phyloP scores from a whole-genome alignment of 2,329 filamentous ascomycete species.

The Podosphaera xanthii region DNA sequence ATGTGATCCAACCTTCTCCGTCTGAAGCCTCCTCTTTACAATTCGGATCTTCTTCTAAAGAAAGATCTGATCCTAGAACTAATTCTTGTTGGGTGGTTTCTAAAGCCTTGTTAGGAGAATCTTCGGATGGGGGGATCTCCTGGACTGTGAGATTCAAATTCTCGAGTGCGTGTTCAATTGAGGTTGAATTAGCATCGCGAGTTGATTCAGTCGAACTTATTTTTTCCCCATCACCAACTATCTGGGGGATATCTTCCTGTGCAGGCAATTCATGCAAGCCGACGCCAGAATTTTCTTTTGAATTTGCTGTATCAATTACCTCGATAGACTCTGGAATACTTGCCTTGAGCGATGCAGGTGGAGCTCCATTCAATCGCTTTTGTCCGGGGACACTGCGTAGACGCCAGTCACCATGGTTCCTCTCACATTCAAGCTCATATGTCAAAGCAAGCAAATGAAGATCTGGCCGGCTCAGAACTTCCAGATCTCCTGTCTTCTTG shows the following conservation, averaged over 20 bases:
- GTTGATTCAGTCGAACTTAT: too few relatives aligned
- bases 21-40: conserved; percentile 19
- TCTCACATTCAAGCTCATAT: conserved; percentile 85
- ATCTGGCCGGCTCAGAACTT: conserved; percentile 74
- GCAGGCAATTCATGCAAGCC: background rate
- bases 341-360: conserved; percentile 12
- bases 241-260: background rate
- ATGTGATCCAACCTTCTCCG: conserved; percentile 77
- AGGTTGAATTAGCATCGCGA: too few relatives aligned
- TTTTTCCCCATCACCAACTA: background rate
- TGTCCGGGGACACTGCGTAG: conserved; percentile 59
- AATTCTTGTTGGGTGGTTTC: too few relatives aligned
- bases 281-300: background rate
- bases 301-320: too few relatives aligned
- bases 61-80: background rate
- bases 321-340: background rate
- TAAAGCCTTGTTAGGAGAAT: too few relatives aligned
- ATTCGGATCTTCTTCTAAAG: background rate
- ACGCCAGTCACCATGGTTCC: conserved; percentile 74
- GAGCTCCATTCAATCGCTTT: conserved; percentile 50
- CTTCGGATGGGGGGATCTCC: too few relatives aligned
- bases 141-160: too few relatives aligned
- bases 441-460: conserved; percentile 71
- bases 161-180: too few relatives aligned
- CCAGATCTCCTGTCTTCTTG: conserved; percentile 67